Percentiles rank a stretch among this genome's conserved stretches.
Conservation (phyloP, 139 green algal species). For the Pseudopediastrum boryanum region DNA sequence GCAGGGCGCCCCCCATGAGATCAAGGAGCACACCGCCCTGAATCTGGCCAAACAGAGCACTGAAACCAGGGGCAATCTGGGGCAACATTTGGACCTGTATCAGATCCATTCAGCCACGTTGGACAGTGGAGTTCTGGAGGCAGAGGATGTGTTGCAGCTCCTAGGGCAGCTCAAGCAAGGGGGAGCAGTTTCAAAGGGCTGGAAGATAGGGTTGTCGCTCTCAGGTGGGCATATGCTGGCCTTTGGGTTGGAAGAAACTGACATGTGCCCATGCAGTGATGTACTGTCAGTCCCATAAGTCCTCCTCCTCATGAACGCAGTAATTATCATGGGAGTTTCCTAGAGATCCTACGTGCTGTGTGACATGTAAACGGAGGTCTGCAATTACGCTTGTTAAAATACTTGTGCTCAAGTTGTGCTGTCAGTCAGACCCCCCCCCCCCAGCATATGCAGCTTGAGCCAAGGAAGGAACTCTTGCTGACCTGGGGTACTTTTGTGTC, state of each 20-base stretch:
- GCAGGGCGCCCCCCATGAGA: constrained; percentile 59
- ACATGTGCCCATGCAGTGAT: too few species aligned
- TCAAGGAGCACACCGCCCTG: constrained; percentile 64
- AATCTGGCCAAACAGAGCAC: constrained; percentile 50
- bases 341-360: too few species aligned
- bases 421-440: too few species aligned
- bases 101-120: constrained; percentile 68
- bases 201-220: constrained; percentile 55
- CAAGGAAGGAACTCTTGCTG: too few species aligned
- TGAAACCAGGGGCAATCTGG: constrained; percentile 42
- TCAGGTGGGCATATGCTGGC: constrained; percentile 39
- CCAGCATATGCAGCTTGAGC: too few species aligned
- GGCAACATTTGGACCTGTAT: constrained; percentile 52
- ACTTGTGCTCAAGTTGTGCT: too few species aligned
- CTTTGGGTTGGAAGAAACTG: neutral
- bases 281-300: too few species aligned
- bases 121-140: constrained; percentile 56
- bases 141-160: constrained; percentile 47
- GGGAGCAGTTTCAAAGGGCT: constrained; percentile 35
- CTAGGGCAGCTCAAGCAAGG: constrained; percentile 50
- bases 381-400: too few species aligned
- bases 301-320: too few species aligned
- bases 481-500: too few species aligned
- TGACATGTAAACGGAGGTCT: too few species aligned
- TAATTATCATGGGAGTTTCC: too few species aligned